A percentile compares a stretch with the other conserved stretches of the same genome.
phyloP scores from a whole-genome alignment of 768 basidiomycete genomes.

The Dendrothele bispora region DNA sequence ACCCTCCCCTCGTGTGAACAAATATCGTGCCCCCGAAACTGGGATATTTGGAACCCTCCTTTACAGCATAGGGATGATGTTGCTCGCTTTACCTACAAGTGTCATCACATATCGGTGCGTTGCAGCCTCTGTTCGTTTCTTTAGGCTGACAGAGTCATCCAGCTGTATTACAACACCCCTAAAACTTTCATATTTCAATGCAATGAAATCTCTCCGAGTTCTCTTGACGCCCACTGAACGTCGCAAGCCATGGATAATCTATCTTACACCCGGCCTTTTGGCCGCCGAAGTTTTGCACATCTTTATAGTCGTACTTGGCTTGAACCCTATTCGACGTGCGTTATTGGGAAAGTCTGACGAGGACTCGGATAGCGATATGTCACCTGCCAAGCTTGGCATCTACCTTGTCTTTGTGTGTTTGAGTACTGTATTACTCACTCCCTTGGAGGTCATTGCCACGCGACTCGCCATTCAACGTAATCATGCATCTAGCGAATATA shows the following conservation, averaged over 20 bases:
- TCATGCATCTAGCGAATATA: constrained; percentile 72
- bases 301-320: constrained; percentile 42
- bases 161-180: constrained; percentile 86
- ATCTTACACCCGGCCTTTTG: constrained; percentile 75
- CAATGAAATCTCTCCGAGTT: constrained; percentile 59
- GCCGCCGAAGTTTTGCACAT: constrained; percentile 55
- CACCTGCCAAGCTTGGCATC: constrained; percentile 48
- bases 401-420: constrained; percentile 57
- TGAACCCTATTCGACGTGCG: constrained; percentile 46
- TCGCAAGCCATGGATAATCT: constrained; percentile 75
- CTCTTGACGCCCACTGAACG: constrained; percentile 83
- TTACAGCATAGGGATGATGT: constrained; percentile 65
- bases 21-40: constrained; percentile 62
- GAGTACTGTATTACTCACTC: constrained; percentile 62
- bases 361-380: constrained; percentile 40
- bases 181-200: constrained; percentile 63
- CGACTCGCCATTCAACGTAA: constrained; percentile 84
- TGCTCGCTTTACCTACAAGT: constrained; percentile 65
- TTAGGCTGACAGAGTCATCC: neutral
- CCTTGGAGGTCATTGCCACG: constrained; percentile 78
- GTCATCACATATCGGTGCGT: constrained; percentile 77
- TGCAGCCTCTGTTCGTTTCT: neutral
- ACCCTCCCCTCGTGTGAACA: constrained; percentile 61
- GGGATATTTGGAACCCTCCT: constrained; percentile 61
- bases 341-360: constrained; percentile 39